Base-by-base conservation (phyloP, 108 stramenopile genomes). In the Pseudonitzschia multistriata region DNA sequence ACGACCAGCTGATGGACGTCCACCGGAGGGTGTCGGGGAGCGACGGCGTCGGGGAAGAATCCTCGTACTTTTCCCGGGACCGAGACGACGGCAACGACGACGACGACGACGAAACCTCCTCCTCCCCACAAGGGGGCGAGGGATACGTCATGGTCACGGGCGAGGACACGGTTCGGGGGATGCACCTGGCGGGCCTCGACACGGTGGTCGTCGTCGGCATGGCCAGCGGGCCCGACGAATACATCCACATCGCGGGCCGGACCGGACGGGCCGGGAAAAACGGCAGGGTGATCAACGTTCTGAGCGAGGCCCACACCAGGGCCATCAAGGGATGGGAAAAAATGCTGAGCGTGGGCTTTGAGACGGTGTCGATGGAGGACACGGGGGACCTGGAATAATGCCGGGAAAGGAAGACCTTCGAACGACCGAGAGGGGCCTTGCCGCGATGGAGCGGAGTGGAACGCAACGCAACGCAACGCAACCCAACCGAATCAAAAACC, bases 221-320 rank as follows among this genome's bases (percentile, higher is more conserved):
- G 66, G 88, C 97, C 4, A 70, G 72, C n/a, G 83, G 91, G 37
- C 90, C 93, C 0, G 96, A 98, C 73, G 95, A 96, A 70, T 98
- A 98, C 80, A 88, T 88, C 0, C 97, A 98, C 72, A 93, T 98
- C 74, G 96, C 97, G 22, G 97, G 97, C 3, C 72, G 97, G 31
- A 94, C 94, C 22, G 97, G 97, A 60, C 81, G 97, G 50, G 91
- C 90, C 22, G 95, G 95, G 25, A 66, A 72, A 62, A 34, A 56
- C 11, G 95, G 95, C 0, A 87, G 75, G 22, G 95, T 96, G 22
- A 68, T 93, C 34, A 89, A 76, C 73, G 78, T 96, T 21, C 68
- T 96, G n/a, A 84, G 85, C 56, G 73, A 81, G 29, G 80, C 85
- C 60, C 77, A 93, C 31, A 78, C 87, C 25, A 77, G 81, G 10